Evolutionary conservation across 805 yeast species (phyloP), one percentile per base, ranked within the genome.

Genomic region (Saccharomycopsis capsularis): DNA sequence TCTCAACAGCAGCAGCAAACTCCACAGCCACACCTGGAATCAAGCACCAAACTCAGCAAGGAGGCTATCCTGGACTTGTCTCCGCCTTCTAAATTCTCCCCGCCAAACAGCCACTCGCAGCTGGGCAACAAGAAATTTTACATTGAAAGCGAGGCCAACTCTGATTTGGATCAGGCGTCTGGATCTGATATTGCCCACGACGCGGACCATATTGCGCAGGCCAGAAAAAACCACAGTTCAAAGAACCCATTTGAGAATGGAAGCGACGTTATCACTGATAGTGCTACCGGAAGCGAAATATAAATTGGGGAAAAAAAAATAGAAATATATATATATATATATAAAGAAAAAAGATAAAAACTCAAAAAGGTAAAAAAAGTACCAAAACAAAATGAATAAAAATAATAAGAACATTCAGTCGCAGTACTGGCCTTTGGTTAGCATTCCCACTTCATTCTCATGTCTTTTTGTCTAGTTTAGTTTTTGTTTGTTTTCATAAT

Each of bases 101-200:
- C 15, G 6, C 7, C 15, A 34, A n/a, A 11, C 5, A 18, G 19
- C 13, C 6, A 6, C 7, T 6, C 13, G 5, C 32, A 27, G 13
- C 32, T 9, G 21, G 21, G 25, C 25, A 18, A 35, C 11, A 40
- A 40, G 19, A 29, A 18, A 4, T 40, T 40, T 18, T 40, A 23
- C 19, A 18, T 40, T 4, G 38, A 40, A 40, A 40, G 44, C 24
- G 44, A 40, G 15, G 13, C 34, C 13, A 34, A n/a, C 18, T 34
- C 38, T 13, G 38, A 34, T n/a, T 6, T n/a, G 38, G 38, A 34
- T 18, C 19, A 9, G 15, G 19, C 19, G 38, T 34, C 38, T 5
- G 13, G 18, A 34, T 34, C 38, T n/a, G 18, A 9, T 13, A 9
- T 34, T 5, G 38, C 38, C 18, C 6, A 11, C 7, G 38, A 34